Percentiles rank a stretch among this genome's conserved stretches.
phyloP scores from a whole-genome alignment of 441 rosid species.

The Populus hybrid region DNA sequence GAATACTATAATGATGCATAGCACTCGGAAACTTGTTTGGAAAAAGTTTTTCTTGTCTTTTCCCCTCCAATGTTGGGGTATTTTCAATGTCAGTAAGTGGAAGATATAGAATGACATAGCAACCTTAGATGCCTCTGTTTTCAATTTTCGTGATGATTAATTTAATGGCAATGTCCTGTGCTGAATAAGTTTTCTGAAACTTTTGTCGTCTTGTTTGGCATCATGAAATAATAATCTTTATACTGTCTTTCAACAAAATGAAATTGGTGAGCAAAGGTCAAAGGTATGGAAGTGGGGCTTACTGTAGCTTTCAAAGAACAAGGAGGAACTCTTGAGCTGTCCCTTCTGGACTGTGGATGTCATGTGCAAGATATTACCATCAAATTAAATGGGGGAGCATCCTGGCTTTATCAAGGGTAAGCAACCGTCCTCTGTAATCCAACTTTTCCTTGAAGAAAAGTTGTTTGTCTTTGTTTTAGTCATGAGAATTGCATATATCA shows the following conservation, averaged over 20 bases:
- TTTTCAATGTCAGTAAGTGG: neutral
- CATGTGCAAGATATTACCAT: conserved; percentile 52
- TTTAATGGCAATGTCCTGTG: neutral
- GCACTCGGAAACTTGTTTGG: neutral
- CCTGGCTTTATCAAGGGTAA: conserved; percentile 87
- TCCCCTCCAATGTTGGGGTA: too few relatives aligned
- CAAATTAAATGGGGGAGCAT: conserved; percentile 70
- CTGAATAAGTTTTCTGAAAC: too few relatives aligned
- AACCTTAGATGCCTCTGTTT: neutral
- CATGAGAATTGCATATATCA: too few relatives aligned
- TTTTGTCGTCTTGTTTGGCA: neutral
- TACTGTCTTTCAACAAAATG: neutral
- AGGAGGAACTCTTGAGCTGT: conserved; percentile 52
- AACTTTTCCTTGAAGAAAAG: conserved; percentile 2
- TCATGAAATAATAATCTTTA: neutral
- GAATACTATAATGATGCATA: neutral
- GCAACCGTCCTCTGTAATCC: conserved; percentile 10
- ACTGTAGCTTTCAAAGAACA: conserved; percentile 36
- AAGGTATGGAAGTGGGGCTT: conserved; percentile 53
- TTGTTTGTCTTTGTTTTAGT: too few relatives aligned
- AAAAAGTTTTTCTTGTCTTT: neutral
- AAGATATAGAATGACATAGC: neutral
- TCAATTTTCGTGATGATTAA: neutral
- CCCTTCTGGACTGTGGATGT: conserved; percentile 45
- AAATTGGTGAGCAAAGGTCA: conserved; percentile 45